phyloP scores from a whole-genome alignment of 2,329 filamentous ascomycete genomes.

The Colletotrichum australisinense region DNA sequence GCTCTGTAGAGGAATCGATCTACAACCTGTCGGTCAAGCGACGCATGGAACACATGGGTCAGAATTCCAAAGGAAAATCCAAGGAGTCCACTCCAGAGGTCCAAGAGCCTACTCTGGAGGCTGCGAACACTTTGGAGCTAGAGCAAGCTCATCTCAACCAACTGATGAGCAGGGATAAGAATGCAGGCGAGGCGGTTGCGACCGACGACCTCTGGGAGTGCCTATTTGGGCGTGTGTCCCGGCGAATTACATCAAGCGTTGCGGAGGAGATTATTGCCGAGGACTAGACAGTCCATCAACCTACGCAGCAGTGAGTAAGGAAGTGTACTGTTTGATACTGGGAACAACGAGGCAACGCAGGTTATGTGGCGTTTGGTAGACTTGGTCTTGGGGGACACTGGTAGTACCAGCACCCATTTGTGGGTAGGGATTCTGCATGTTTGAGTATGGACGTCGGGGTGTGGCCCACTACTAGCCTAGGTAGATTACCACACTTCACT shows the following conservation, averaged over 20 bases:
- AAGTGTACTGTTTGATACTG: not conserved
- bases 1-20: slow-evolving; percentile 92
- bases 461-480: not conserved
- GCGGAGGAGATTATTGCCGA: slow-evolving; percentile 9
- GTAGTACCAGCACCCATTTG: not conserved
- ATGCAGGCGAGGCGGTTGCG: slow-evolving; percentile 83
- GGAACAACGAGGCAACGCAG: not conserved
- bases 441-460: not conserved
- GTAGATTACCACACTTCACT: not conserved
- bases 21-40: slow-evolving; percentile 86
- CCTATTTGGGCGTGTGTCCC: slow-evolving; percentile 74
- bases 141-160: slow-evolving; percentile 77
- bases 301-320: not conserved
- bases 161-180: slow-evolving; percentile 76
- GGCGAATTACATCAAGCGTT: slow-evolving; percentile 37
- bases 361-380: slow-evolving; percentile 12
- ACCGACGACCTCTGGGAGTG: slow-evolving; percentile 89
- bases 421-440: not conserved
- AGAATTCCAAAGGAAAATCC: slow-evolving; percentile 52
- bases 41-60: slow-evolving; percentile 80
- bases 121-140: slow-evolving; percentile 86
- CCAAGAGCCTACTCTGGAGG: slow-evolving; percentile 76
- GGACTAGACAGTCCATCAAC: not conserved
- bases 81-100: slow-evolving; percentile 57
- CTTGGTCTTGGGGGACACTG: not conserved